Percentiles rank a stretch among this genome's conserved stretches.
Evolutionary conservation across 306 rosid genomes (phyloP).

Genomic region (Castanea crenata): DNA sequence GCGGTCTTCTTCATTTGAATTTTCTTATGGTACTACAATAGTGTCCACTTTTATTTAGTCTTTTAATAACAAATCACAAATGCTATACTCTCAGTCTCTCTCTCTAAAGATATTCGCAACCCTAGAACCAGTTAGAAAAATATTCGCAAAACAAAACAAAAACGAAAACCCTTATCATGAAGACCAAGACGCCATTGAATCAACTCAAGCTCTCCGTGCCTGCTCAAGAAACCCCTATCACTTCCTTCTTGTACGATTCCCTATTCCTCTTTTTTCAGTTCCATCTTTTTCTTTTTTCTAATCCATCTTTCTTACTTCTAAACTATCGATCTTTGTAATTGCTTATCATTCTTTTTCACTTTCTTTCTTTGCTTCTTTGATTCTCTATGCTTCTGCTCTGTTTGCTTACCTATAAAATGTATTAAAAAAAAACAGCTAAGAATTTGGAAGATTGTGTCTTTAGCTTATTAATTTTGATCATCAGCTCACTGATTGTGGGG

Average conservation of each 20-base stretch:
- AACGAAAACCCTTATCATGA: conserved; percentile 42
- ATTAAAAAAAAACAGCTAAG: background rate
- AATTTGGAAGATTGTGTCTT: background rate
- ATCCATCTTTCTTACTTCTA: background rate
- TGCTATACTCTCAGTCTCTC: background rate
- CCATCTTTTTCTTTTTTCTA: background rate
- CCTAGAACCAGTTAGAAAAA: conserved; percentile 2
- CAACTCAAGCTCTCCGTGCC: conserved; percentile 90
- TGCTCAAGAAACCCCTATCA: conserved; percentile 72
- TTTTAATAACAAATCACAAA: too few relatives aligned
- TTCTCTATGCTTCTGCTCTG: background rate
- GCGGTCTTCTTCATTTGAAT: conserved; percentile 58
- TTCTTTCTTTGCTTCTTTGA: conserved; percentile 11
- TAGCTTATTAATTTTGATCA: background rate
- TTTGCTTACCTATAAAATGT: background rate
- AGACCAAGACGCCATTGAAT: conserved; percentile 82
- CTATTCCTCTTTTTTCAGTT: background rate
- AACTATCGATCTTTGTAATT: background rate
- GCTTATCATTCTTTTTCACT: background rate
- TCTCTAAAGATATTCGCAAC: background rate
- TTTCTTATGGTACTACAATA: background rate
- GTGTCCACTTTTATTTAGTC: background rate
- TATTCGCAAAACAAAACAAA: too few relatives aligned
- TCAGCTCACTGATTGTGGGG: background rate
- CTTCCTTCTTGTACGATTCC: conserved; percentile 66